Conservation (phyloP, 306 rosid genomes). For the Vachellia collinsii region DNA sequence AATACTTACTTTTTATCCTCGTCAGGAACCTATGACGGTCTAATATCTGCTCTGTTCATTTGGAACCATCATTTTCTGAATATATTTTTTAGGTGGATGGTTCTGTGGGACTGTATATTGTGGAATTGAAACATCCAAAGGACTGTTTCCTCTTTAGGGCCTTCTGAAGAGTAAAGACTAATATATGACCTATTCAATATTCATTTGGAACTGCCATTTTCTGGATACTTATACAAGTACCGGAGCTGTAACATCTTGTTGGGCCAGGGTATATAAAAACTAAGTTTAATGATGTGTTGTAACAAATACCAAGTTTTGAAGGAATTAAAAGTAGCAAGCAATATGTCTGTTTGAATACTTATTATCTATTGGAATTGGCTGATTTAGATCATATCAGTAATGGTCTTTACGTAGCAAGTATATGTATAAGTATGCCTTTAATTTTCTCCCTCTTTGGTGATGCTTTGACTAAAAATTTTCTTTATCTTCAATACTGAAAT, state of each 20-base stretch:
- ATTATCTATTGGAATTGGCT: not conserved
- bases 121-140: not conserved
- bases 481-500: slow-evolving; percentile 20
- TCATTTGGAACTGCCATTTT: not conserved
- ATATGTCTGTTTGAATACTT: slow-evolving; percentile 9
- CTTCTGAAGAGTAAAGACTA: not conserved
- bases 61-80: not conserved
- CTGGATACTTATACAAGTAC: not conserved
- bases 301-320: not conserved
- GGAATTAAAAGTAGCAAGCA: not conserved
- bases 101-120: not conserved
- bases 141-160: not conserved
- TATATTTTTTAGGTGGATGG: not conserved
- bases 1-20: slow-evolving; percentile 12
- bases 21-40: not conserved
- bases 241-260: not conserved
- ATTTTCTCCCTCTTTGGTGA: slow-evolving; percentile 16
- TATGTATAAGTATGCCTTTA: not conserved
- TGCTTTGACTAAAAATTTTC: not conserved
- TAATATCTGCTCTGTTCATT: not conserved
- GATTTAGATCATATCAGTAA: not conserved
- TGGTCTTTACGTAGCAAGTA: not conserved
- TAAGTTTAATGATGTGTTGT: not conserved
- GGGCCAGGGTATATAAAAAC: not conserved
- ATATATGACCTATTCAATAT: not conserved